These are phyloP conservation scores for Ophiobolus disseminans DNA, from an alignment of 2,329 filamentous ascomycete species.

Conservation along the genomic window DNA sequence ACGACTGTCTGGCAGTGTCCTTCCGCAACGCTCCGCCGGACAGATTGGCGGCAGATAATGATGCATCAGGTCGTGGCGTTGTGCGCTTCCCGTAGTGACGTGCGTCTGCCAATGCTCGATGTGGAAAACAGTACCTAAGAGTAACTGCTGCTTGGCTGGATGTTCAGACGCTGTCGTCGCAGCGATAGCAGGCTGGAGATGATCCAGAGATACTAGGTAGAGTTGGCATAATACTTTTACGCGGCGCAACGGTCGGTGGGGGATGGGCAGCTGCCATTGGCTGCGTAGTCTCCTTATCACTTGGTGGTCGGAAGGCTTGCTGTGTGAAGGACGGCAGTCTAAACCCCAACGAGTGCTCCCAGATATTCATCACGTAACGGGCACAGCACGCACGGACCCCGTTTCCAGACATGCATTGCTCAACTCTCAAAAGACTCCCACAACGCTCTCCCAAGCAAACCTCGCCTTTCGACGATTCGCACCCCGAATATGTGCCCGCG, in stretches of 20 bases:
- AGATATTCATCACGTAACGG: constrained; percentile 35
- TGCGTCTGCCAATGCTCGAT: constrained; percentile 33
- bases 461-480: constrained; percentile 21
- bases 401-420: constrained; percentile 35
- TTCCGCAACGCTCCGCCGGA: constrained; percentile 1
- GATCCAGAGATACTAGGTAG: constrained; percentile 30
- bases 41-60: constrained; percentile 26
- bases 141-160: constrained; percentile 43
- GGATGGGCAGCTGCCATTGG: constrained; percentile 32
- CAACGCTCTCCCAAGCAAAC: constrained; percentile 27
- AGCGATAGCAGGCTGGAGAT: constrained; percentile 25
- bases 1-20: not conserved
- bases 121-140: constrained; percentile 46
- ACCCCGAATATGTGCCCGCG: constrained; percentile 30
- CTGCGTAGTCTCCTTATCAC: constrained; percentile 38
- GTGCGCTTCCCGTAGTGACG: constrained; percentile 28
- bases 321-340: constrained; percentile 10
- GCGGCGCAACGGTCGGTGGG: constrained; percentile 34
- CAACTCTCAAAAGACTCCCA: constrained; percentile 42
- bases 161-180: constrained; percentile 14
- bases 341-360: constrained; percentile 15
- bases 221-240: constrained; percentile 45
- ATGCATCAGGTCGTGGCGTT: constrained; percentile 16
- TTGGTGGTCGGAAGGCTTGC: constrained; percentile 20
- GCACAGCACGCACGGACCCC: constrained; percentile 25